Evolutionary conservation across 192 early-diverging fungal genomes (phyloP), one percentile per base, ranked within the genome.

Genomic region (Coemansia sp.): DNA sequence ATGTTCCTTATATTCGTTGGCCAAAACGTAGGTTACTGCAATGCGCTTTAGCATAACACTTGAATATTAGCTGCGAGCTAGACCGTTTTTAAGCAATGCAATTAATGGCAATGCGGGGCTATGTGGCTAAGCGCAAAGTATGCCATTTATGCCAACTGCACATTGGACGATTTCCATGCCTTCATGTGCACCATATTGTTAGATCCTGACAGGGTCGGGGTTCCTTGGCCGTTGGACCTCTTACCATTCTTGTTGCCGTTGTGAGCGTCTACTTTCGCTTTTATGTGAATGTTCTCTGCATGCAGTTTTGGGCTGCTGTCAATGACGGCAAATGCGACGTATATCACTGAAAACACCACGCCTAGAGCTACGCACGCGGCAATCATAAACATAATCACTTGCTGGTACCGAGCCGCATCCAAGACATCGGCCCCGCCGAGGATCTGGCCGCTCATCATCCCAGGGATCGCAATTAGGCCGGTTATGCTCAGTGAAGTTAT

Each of bases 381-480:
- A 37, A 95, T 92, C 89, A 95, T 91, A 68, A 93, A 95, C 87
- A 90, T 87, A 57, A 95, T 88, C 33, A 92, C 89, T 39, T 90
- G 88, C 69, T 93, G 92, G 63, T 93, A 95, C 59, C 86, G 86
- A 20, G 87, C 89, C 0, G 94, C 92, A 49, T 92, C 86, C 73
- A 86, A 84, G 30, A 93, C 88, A 15, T 86, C 82, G 0, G 92
- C 87, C 28, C 94, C 94, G 25, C 90, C 91, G 57, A 95, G 83
- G 25, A 95, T 86, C 62, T 93, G 92, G 57, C 94, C 94, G 1
- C 89, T 91, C 94, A 95, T 93, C 88, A 91, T 89, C 20, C 90
- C 93, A 0, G 93, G 93, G 61, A 95, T 95, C 21, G 92, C 88
- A 25, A 95, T 92, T 43, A 95, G 70, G 4, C 92, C 94, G 58